Conservation (phyloP, 2,329 filamentous ascomycete genomes). For the Arthrobotrys entomopaga region DNA sequence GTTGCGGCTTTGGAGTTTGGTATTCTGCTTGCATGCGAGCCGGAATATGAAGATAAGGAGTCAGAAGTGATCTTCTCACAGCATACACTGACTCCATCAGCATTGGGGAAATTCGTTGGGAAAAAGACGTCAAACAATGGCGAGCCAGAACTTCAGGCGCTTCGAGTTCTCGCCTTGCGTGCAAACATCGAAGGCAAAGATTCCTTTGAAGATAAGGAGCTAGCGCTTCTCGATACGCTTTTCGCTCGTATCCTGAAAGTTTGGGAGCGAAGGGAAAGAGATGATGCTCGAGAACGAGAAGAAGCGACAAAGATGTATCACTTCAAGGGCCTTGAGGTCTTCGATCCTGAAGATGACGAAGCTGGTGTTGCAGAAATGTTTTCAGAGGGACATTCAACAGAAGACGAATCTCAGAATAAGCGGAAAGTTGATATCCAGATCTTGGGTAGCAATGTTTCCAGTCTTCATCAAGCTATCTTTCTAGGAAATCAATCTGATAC, state of each 20-base stretch:
- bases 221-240: conserved; percentile 16
- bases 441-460: conserved; percentile 11
- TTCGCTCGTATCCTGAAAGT: conserved; percentile 37
- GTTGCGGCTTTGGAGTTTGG: conserved; percentile 37
- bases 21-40: conserved; percentile 32
- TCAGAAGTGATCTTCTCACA: conserved; percentile 35
- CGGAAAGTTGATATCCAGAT: conserved; percentile 21
- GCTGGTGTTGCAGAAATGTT: conserved; percentile 50
- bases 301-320: conserved; percentile 52
- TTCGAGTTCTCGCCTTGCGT: conserved; percentile 33
- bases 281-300: conserved; percentile 41
- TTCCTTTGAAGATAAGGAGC: conserved; percentile 20
- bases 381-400: conserved; percentile 15
- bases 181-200: conserved; percentile 23
- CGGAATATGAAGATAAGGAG: conserved; percentile 1
- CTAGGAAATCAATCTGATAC: not conserved
- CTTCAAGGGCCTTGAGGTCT: conserved; percentile 45
- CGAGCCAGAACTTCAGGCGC: conserved; percentile 27
- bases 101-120: not conserved
- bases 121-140: conserved; percentile 20
- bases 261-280: conserved; percentile 44
- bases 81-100: not conserved
- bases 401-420: conserved; percentile 1
- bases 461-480: conserved; percentile 36
- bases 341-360: conserved; percentile 52